Evolutionary conservation across 495 filamentous ascomycete species (phyloP).

Genomic region (Penicillium canescens): DNA sequence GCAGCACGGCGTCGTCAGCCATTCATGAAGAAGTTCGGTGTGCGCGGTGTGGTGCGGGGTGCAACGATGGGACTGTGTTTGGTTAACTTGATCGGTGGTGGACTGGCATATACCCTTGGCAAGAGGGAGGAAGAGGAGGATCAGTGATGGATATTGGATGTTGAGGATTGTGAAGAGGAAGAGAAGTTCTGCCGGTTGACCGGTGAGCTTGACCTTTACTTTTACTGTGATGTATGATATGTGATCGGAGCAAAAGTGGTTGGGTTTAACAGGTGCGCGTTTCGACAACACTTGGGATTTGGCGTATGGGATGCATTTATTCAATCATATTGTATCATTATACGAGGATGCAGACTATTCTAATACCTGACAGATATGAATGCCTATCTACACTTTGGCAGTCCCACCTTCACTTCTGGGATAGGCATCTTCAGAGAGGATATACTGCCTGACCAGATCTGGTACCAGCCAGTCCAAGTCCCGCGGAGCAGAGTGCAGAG

Average conservation of each 20-base stretch:
- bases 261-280: neutral
- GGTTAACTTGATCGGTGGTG: slow-evolving; percentile 69
- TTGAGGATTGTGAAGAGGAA: neutral
- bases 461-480: slow-evolving; percentile 65
- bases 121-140: slow-evolving; percentile 56
- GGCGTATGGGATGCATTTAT: slow-evolving; percentile 2
- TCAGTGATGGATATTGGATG: slow-evolving; percentile 12
- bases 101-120: slow-evolving; percentile 68
- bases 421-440: slow-evolving; percentile 42
- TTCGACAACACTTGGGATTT: neutral
- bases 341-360: neutral
- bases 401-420: neutral
- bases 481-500: slow-evolving; percentile 53
- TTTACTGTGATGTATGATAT: slow-evolving; percentile 20
- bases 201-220: too few relatives aligned
- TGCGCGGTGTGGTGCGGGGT: slow-evolving; percentile 69
- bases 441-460: slow-evolving; percentile 60
- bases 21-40: slow-evolving; percentile 60
- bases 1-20: slow-evolving; percentile 65
- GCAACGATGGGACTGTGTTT: slow-evolving; percentile 69
- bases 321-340: slow-evolving; percentile 6
- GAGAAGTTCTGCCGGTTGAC: neutral
- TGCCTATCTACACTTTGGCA: neutral
- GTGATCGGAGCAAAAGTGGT: slow-evolving; percentile 3
- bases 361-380: neutral